phyloP scores from a whole-genome alignment of 306 rosid species.

The Fragaria ananassa region DNA sequence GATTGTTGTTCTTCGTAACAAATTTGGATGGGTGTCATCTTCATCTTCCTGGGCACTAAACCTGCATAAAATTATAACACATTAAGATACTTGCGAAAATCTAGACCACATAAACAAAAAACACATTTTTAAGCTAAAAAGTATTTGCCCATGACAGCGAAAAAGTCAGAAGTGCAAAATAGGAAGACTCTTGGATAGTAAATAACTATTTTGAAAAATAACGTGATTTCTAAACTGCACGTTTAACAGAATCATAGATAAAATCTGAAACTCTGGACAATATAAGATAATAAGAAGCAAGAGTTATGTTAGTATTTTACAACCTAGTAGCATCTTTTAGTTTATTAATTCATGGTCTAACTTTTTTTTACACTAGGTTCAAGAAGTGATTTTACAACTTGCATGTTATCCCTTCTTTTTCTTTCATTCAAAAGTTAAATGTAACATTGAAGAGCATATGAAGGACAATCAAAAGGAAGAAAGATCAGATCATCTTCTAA shows the following conservation, averaged over 20 bases:
- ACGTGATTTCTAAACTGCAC: background rate
- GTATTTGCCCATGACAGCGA: background rate
- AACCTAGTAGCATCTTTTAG: background rate
- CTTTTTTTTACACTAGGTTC: background rate
- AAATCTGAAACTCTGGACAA: background rate
- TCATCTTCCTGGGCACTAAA: slow-evolving; percentile 98
- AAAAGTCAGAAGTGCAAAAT: background rate
- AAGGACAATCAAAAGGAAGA: background rate
- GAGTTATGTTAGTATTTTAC: background rate
- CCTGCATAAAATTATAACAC: slow-evolving; percentile 33
- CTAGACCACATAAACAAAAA: slow-evolving; percentile 1
- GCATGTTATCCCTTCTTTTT: background rate
- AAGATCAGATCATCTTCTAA: background rate
- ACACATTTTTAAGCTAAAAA: background rate
- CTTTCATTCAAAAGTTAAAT: background rate
- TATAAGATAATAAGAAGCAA: background rate
- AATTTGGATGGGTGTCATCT: slow-evolving; percentile 71
- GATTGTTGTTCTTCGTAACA: slow-evolving; percentile 82
- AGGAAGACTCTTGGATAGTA: background rate
- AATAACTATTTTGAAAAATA: background rate
- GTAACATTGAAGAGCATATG: background rate
- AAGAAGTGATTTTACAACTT: background rate
- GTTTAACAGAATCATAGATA: background rate
- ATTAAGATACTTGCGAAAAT: background rate
- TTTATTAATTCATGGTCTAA: background rate